Evolutionary conservation across 129 eudicot species (phyloP).

Genomic region (Tagetes erecta): DNA sequence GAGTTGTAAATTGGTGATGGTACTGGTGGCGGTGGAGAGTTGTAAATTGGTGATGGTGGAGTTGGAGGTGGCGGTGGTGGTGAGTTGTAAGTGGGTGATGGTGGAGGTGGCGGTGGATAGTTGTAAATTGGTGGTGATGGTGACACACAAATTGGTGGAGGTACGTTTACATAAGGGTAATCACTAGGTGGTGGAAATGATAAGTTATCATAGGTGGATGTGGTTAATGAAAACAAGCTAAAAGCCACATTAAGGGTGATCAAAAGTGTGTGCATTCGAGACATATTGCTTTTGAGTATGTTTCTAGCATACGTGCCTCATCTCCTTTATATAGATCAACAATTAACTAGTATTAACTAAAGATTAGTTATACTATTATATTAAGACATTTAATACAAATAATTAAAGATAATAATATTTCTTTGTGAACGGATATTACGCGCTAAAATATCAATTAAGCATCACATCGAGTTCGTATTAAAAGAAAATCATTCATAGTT

Average conservation of each 20-base stretch:
- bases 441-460: too few species aligned
- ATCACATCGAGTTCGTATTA: too few species aligned
- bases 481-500: too few species aligned
- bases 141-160: not conserved
- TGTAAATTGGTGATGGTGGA: slow-evolving; percentile 28
- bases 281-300: slow-evolving; percentile 5
- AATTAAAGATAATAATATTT: too few species aligned
- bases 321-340: slow-evolving; percentile 37
- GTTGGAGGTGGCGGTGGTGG: not conserved
- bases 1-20: not conserved
- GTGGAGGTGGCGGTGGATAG: not conserved
- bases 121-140: not conserved
- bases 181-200: slow-evolving; percentile 22
- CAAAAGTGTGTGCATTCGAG: slow-evolving; percentile 34
- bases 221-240: slow-evolving; percentile 24
- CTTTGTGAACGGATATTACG: too few species aligned
- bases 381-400: too few species aligned
- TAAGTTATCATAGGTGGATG: slow-evolving; percentile 20
- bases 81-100: not conserved
- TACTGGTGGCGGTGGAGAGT: slow-evolving; percentile 34
- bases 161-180: not conserved
- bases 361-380: not conserved
- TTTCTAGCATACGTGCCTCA: slow-evolving; percentile 4
- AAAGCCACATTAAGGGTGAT: slow-evolving; percentile 39
- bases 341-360: not conserved